These are phyloP conservation scores for Elsinoe arachidis DNA, from an alignment of 2,329 filamentous ascomycete genomes.

Conservation along the genomic window DNA sequence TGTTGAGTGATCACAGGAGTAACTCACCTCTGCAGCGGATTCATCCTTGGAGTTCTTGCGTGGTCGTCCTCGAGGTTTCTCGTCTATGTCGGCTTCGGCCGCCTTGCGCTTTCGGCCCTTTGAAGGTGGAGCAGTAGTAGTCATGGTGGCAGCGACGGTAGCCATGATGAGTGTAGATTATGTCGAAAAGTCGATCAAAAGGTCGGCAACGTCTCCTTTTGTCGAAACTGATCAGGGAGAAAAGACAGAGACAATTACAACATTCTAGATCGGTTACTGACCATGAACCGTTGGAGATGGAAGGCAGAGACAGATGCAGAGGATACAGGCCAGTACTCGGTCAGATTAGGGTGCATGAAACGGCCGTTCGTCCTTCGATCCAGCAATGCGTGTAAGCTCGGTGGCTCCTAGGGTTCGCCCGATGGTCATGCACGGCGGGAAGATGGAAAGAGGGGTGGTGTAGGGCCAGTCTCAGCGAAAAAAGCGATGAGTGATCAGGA, in stretches of 20 bases:
- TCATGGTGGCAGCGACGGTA: conserved; percentile 11
- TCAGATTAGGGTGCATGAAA: background rate
- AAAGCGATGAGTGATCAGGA: conserved; percentile 7
- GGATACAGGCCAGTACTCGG: conserved; percentile 5
- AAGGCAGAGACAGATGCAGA: background rate
- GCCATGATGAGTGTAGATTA: background rate
- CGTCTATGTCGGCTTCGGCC: conserved; percentile 23
- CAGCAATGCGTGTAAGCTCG: background rate
- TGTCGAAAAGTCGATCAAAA: background rate
- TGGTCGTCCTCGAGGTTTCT: conserved; percentile 59
- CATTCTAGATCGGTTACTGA: conserved; percentile 8
- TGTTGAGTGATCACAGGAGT: conserved; percentile 1
- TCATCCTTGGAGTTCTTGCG: conserved; percentile 68
- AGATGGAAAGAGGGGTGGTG: background rate
- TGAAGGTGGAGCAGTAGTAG: background rate
- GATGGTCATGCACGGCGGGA: background rate
- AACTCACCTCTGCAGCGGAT: conserved; percentile 61
- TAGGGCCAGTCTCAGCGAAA: background rate
- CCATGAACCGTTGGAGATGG: background rate
- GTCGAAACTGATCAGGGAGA: background rate
- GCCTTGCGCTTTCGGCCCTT: conserved; percentile 12
- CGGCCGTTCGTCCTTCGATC: background rate
- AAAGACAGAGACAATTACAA: background rate
- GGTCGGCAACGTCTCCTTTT: background rate
- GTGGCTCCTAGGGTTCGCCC: background rate